A percentile compares a stretch with the other conserved stretches of the same genome.
phyloP scores from a whole-genome alignment of 202 grass and related monocot species.

The Carex arenaria region DNA sequence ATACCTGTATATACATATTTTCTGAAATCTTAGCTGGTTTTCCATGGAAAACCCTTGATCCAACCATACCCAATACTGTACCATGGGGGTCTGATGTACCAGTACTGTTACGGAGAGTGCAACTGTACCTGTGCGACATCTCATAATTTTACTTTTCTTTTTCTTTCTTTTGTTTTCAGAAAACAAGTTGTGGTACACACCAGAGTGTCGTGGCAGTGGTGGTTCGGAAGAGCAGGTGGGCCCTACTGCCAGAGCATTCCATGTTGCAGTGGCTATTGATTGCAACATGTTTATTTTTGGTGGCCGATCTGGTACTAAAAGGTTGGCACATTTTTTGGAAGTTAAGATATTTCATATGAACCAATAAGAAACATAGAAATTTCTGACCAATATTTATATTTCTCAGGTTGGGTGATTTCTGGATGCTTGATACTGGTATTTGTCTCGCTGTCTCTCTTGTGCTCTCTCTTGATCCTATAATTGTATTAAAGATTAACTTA shows the following conservation, averaged over 20 bases:
- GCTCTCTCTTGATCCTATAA: background rate
- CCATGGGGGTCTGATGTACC: background rate
- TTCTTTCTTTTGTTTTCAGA: slow-evolving; percentile 38
- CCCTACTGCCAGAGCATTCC: slow-evolving; percentile 77
- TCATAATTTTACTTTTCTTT: background rate
- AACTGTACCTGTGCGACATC: background rate
- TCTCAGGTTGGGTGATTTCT: slow-evolving; percentile 80
- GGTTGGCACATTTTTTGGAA: slow-evolving; percentile 30
- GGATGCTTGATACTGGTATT: slow-evolving; percentile 97
- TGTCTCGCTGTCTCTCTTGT: background rate
- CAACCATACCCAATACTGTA: background rate
- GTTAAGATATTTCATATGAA: background rate
- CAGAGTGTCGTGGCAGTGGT: slow-evolving; percentile 64
- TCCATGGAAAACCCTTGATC: background rate
- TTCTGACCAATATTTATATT: slow-evolving; percentile 8
- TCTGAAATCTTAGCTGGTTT: background rate
- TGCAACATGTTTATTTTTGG: slow-evolving; percentile 96
- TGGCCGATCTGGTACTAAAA: slow-evolving; percentile 76
- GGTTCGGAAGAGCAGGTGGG: slow-evolving; percentile 47
- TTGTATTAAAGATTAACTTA: background rate
- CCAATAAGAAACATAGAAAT: background rate
- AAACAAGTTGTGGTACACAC: slow-evolving; percentile 86
- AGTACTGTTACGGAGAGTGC: background rate
- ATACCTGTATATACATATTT: background rate
- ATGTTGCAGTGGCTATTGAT: slow-evolving; percentile 67